Base-by-base conservation (phyloP, 805 yeast genomes). In the Saccharomycopsis microspora region DNA sequence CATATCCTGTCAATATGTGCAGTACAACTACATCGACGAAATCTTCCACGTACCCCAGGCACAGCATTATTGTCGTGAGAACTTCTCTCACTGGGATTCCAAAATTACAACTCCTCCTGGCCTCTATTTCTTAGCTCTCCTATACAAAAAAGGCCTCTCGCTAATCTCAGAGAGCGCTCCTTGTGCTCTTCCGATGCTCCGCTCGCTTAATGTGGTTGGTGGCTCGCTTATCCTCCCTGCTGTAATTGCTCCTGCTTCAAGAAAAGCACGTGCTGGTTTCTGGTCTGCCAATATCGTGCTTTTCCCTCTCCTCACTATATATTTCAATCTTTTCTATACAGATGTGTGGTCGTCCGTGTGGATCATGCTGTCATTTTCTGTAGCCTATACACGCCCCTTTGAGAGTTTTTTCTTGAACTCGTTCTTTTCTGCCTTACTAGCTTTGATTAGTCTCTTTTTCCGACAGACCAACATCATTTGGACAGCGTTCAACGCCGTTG, bases 91-190 rank as follows among this genome's bases (percentile, higher is more conserved):
- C 1, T 88, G 96, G 96, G 87, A 93, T 61, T 72, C 79, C 8
- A 89, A 90, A 59, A 87, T 93, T 60, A 90, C 98, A 1, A 93
- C 98, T 0, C 98, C 98, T 1, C 97, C 97, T 1, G 98, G 97
- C 0, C 66, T 90, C 11, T 90, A 93, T 60, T 44, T 70, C 3
- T 52, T 78, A 8, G 74, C 75, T 1, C 65, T 62, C 54, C 5
- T 65, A 0, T 65, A 63, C 55, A 55, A 65, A 27, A 57, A 61
- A 37, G 45, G 64, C 36, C 39, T 52, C 11, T 29, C 57, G 32
- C 54, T 61, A 3, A 51, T 65, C 50, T 50, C 59, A 29, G 47
- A 63, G 32, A 5, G 35, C 33, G 30, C 39, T 35, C 54, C 59
- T 1, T 65, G 69, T 51, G 61, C 63, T 3, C 52, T 74, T 27